Evolutionary conservation across 2,329 filamentous ascomycete species (phyloP).

Genomic region (Cytospora paraplurivora): DNA sequence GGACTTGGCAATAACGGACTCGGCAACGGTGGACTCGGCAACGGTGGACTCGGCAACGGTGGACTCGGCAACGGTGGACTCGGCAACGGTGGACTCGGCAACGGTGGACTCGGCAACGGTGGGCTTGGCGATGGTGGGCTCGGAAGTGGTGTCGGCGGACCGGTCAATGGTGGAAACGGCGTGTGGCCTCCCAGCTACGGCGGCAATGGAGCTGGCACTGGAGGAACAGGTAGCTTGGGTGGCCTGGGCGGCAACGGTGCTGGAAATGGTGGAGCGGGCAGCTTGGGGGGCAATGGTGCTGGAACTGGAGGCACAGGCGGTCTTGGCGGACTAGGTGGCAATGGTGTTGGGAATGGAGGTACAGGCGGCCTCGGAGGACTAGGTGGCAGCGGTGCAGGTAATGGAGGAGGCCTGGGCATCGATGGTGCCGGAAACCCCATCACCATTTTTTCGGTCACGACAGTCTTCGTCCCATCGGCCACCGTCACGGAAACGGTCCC

Average conservation of each 20-base stretch:
- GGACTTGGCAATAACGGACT: no score
- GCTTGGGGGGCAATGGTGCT: conserved; percentile 10
- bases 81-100: conserved; percentile 12
- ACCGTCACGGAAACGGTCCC: conserved; percentile 14
- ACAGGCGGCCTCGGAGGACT: conserved; percentile 19
- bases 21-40: no score
- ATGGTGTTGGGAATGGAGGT: conserved; percentile 18
- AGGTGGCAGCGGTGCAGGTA: conserved; percentile 5
- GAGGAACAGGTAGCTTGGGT: neutral
- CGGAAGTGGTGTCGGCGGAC: conserved; percentile 8
- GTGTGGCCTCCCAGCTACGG: neutral
- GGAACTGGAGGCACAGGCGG: conserved; percentile 14
- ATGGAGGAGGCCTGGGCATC: conserved; percentile 8
- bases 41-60: neutral
- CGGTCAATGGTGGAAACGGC: conserved; percentile 25
- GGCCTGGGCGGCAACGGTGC: conserved; percentile 13
- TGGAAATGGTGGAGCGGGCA: conserved; percentile 14
- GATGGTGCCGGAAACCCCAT: conserved; percentile 7
- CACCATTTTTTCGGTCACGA: conserved; percentile 13
- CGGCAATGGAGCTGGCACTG: neutral
- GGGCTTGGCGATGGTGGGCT: conserved; percentile 8
- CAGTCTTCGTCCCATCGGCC: conserved; percentile 8
- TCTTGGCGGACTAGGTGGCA: conserved; percentile 18
- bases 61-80: conserved; percentile 11
- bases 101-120: conserved; percentile 11